Conservation (phyloP, 495 filamentous ascomycete species). For the Penicillium atrosanguineum region DNA sequence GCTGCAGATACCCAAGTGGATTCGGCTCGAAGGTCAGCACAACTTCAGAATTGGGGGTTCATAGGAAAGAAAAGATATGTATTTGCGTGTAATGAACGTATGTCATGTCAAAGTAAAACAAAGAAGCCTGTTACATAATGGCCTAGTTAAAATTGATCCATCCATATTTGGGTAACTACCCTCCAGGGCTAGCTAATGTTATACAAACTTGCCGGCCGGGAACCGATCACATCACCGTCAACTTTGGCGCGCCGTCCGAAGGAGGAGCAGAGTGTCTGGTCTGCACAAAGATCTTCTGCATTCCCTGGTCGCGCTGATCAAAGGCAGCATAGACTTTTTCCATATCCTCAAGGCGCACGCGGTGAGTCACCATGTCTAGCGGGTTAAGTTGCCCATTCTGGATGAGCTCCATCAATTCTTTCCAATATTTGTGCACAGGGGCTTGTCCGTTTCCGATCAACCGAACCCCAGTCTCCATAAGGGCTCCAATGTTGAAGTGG, state of each 20-base stretch:
- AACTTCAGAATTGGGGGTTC: neutral
- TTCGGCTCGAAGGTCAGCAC: neutral
- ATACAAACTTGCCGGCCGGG: neutral
- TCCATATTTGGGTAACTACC: neutral
- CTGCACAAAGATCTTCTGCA: slow-evolving; percentile 72
- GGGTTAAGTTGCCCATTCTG: slow-evolving; percentile 71
- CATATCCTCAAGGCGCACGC: slow-evolving; percentile 71
- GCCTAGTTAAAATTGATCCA: neutral
- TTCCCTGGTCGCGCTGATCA: slow-evolving; percentile 61
- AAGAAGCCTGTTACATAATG: neutral
- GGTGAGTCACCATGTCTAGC: slow-evolving; percentile 75
- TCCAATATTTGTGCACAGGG: slow-evolving; percentile 9
- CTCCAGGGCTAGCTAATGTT: neutral
- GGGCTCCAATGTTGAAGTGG: slow-evolving; percentile 77
- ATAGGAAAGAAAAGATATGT: neutral
- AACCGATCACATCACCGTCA: slow-evolving; percentile 35
- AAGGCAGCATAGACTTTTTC: slow-evolving; percentile 53
- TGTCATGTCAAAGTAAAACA: neutral
- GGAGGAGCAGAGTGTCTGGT: slow-evolving; percentile 62
- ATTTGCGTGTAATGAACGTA: neutral
- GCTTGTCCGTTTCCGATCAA: slow-evolving; percentile 4
- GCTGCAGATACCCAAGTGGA: neutral
- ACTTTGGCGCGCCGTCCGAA: slow-evolving; percentile 48
- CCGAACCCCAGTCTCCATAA: slow-evolving; percentile 63
- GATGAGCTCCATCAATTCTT: slow-evolving; percentile 56